Conservation (phyloP, 805 yeast genomes). For the Candida arabinofermentans region DNA sequence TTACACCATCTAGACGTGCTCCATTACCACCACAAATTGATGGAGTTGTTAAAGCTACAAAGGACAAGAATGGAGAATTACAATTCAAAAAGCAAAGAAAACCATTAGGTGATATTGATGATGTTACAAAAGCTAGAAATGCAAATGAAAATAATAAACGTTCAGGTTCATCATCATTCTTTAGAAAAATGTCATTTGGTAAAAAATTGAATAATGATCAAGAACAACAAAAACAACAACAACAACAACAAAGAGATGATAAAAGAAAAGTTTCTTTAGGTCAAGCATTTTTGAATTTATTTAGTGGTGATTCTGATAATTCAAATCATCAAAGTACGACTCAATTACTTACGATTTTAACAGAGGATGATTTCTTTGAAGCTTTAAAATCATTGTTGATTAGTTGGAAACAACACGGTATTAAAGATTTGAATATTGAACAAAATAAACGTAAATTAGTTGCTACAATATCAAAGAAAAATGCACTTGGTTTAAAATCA, state of each 20-base stretch:
- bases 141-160: conserved; percentile 16
- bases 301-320: conserved; percentile 23
- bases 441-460: conserved; percentile 41
- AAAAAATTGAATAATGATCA: conserved; percentile 28
- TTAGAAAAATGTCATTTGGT: conserved; percentile 52
- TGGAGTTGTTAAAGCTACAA: conserved; percentile 10
- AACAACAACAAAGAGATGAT: conserved; percentile 1
- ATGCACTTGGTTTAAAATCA: conserved; percentile 58
- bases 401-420: conserved; percentile 71
- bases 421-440: conserved; percentile 49
- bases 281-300: conserved; percentile 38
- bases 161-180: conserved; percentile 30
- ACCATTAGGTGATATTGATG: conserved; percentile 24
- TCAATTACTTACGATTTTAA: conserved; percentile 33
- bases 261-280: conserved; percentile 22
- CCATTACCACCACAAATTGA: conserved; percentile 4
- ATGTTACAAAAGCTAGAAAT: conserved; percentile 9
- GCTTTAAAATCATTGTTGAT: conserved; percentile 59
- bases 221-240: conserved; percentile 1
- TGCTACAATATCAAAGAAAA: conserved; percentile 61
- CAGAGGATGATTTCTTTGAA: conserved; percentile 54
- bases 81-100: conserved; percentile 20
- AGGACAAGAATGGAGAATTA: conserved; percentile 11
- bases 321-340: conserved; percentile 23
- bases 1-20: conserved; percentile 6